phyloP scores from a whole-genome alignment of 148 eudicot species.

The Persicaria maculosa region DNA sequence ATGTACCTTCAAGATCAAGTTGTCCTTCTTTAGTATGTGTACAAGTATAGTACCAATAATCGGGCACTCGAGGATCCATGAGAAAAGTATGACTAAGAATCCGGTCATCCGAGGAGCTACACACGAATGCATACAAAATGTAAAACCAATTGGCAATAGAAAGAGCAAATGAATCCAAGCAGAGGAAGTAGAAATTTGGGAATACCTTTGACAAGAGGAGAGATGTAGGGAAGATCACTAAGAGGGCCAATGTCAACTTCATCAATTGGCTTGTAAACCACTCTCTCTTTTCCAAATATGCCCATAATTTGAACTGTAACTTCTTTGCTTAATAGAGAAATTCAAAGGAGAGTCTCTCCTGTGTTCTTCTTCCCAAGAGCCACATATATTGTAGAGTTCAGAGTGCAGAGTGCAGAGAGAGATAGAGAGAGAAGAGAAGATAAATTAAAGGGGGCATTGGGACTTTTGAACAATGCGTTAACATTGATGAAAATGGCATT shows the following conservation, averaged over 20 bases:
- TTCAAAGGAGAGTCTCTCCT: background rate
- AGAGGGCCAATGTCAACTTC: constrained; percentile 51
- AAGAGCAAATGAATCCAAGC: too few relatives aligned
- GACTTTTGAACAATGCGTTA: too few relatives aligned
- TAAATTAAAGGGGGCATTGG: too few relatives aligned
- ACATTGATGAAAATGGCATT: too few relatives aligned
- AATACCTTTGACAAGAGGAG: constrained; percentile 72
- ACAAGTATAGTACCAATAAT: constrained; percentile 45
- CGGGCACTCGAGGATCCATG: constrained; percentile 61
- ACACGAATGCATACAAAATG: too few relatives aligned
- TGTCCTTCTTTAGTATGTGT: constrained; percentile 66
- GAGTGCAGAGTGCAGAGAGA: too few relatives aligned
- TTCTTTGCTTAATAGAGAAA: background rate
- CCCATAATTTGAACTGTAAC: constrained; percentile 24
- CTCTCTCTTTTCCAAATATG: constrained; percentile 34
- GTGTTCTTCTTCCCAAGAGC: background rate
- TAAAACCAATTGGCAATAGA: too few relatives aligned
- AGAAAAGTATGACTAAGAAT: constrained; percentile 62
- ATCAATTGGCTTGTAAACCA: constrained; percentile 56
- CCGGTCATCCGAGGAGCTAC: constrained; percentile 96
- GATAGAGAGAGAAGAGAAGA: too few relatives aligned
- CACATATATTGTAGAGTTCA: too few relatives aligned
- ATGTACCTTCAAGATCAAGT: constrained; percentile 76
- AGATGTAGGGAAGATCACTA: constrained; percentile 50
- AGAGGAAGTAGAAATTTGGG: background rate